Base-by-base conservation (phyloP, 2,329 filamentous ascomycete genomes). In the Trichoderma simmonsii region DNA sequence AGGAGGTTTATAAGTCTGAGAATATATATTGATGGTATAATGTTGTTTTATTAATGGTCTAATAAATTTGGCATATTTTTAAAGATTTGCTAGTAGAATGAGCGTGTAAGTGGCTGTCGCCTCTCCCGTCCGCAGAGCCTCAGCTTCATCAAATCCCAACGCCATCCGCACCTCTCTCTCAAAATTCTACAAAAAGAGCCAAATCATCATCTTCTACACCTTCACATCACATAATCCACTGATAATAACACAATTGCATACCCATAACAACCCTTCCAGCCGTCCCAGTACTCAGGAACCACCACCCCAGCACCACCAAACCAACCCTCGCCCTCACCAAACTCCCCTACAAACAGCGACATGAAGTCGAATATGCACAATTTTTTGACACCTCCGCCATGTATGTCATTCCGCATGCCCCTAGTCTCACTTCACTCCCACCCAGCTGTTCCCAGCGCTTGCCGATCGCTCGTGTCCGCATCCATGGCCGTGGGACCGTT, bases 401-500 rank as follows among this genome's bases (percentile, higher is more conserved):
- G 56, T 61, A 60, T 60, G 56, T 69, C 66, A 61, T 69, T 30
- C 56, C 39, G 66, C 66, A 61, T 60, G 36, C 24, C 12, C 12
- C 36, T 69, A 69, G 66, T 26, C 32, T 15, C 54, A 39, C 36
- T 34, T 48, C 56, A 24, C 36, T 18, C 36, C 15, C 36, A 18
- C 36, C 34, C 26, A 48, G 26, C 63, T 63, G 36, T 39, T 39
- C 15, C 60, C 60, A 63, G 61, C 61, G 14, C 56, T 30, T 6
- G 66, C 30, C 56, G 66, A 69, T 69, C 66, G 26, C 64, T 65
- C 48, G 62, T 65, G 39, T 65, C 62, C 62, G 39, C 62, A 48
- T 63, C 60, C 62, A 32, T 51, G 39, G 39, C 62, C 39, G 39
- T 67, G 48, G 30, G 64, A 43, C 64, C 59, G 14, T 36, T 36